Base-by-base conservation (phyloP, 805 yeast genomes). In the Candida gorgasii region DNA sequence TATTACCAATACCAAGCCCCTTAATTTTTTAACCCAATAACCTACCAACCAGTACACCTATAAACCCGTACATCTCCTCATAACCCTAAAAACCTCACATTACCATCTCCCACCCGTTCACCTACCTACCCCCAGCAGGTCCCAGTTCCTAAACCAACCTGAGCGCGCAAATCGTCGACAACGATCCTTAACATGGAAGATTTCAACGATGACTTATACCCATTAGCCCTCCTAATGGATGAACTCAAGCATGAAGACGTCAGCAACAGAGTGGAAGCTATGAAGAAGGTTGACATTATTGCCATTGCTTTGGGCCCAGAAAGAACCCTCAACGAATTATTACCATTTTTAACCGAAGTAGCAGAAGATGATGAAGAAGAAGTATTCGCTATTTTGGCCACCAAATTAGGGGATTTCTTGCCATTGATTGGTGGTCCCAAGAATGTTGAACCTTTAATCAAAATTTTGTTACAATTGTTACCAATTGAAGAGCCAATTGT, bases 291-390 rank as follows among this genome's bases (percentile, higher is more conserved):
- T 51, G 95, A 90, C 53, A 92, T 97, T 24, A 92, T 93, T 58
- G 96, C 98, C 24, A 73, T 89, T 40, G 99, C 98, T 2, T 70
- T 93, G 44, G 99, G 99, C 7, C 90, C 93, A 5, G 96, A 89
- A 61, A 79, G 98, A 58, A 86, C 98, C 8, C 76, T 96, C 46
- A 76, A 77, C 36, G 99, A 93, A 62, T 75, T 93, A 58, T 73
- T 93, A 41, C 97, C 98, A 27, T 93, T 92, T 57, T 75, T 93
- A 48, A 88, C 84, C 52, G 90, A 85, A 47, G 93, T 85, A 18
- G 89, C 90, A 8, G 93, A 87, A 51, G 99, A 93, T 55, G 99
- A 95, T 62, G 99, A 93, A 67, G 99, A 93, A 65, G 99, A 93
- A 67, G 96, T 93, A 5, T 84, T 92, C 65, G 88, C 97, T 1